Evolutionary conservation across 2,329 filamentous ascomycete species (phyloP), one percentile per base, ranked within the genome.

Genomic region (Colletotrichum brevisporum): DNA sequence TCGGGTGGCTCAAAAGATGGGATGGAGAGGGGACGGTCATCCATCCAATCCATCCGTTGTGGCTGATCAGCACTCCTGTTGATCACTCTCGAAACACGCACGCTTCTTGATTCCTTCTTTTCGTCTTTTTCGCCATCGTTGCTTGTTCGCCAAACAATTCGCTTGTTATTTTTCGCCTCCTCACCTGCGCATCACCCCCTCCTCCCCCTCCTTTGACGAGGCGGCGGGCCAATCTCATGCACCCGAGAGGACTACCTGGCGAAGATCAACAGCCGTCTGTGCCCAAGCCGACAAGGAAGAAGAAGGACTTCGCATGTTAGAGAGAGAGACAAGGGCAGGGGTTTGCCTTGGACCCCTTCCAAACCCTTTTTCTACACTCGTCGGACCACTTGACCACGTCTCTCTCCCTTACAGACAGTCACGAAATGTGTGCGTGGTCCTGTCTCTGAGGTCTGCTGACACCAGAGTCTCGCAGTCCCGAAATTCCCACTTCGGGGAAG

Each of bases 61-160:
- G 65, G 60, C 65, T 59, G 58, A 67, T 68, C 54, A 43, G 58
- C 52, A 45, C 58, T 63, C 24, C 64, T 67, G 24, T 31, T 63
- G 60, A 68, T 68, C 65, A 26, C 18, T 60, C 43, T 24, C 13
- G 31, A 36, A 36, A 36, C 31, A 36, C 31, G 39, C 18, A 58
- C 60, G 13, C 21, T 45, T 60, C 65, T 53, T 64, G 52, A 58
- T 43, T 13, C 45, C 45, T 21, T 57, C 50, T 5, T 36, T 48
- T 41, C 39, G 50, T 36, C 36, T 48, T 18, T 36, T 36, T 9
- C 31, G 31, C 31, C 31, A 9, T 36, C 31, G 31, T 52, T 15
- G 48, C 27, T 54, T 56, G 31, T 36, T 36, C 31, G 31, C 31
- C 31, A 36, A 36, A 36, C 31, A 36, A 36, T 36, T 36, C 31